These are phyloP conservation scores for Lyophyllum decastes DNA, from an alignment of 768 basidiomycete species.

Conservation along the genomic window DNA sequence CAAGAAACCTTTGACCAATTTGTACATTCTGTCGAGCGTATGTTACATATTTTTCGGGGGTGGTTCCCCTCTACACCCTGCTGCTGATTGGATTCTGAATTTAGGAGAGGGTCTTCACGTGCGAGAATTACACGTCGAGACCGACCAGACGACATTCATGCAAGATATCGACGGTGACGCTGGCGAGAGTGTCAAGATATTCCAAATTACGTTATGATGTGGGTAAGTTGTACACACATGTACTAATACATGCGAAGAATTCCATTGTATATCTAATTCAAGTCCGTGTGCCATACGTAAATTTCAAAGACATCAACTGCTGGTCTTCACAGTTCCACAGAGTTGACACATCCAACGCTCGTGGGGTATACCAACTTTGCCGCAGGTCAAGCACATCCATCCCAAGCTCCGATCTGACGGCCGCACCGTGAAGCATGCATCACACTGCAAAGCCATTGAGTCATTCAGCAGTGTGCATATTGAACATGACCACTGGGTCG, in stretches of 20 bases:
- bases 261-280: neutral
- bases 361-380: conserved; percentile 59
- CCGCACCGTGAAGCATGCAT: conserved; percentile 50
- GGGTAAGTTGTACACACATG: neutral
- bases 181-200: conserved; percentile 42
- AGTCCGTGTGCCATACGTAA: neutral
- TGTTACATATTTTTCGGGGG: neutral
- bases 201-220: conserved; percentile 34
- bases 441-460: conserved; percentile 50
- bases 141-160: conserved; percentile 20
- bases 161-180: conserved; percentile 34
- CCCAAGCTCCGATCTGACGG: conserved; percentile 34
- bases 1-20: conserved; percentile 52
- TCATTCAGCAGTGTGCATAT: conserved; percentile 71
- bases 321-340: conserved; percentile 67
- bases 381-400: conserved; percentile 71
- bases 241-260: too few relatives aligned
- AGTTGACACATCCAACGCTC: conserved; percentile 75
- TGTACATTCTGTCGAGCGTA: conserved; percentile 35
- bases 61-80: neutral
- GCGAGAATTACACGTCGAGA: conserved; percentile 26
- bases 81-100: conserved; percentile 14
- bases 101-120: conserved; percentile 19
- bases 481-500: conserved; percentile 50
- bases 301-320: conserved; percentile 25